phyloP scores from a whole-genome alignment of 176 grass and related monocot species.

The Thalia dealbata region DNA sequence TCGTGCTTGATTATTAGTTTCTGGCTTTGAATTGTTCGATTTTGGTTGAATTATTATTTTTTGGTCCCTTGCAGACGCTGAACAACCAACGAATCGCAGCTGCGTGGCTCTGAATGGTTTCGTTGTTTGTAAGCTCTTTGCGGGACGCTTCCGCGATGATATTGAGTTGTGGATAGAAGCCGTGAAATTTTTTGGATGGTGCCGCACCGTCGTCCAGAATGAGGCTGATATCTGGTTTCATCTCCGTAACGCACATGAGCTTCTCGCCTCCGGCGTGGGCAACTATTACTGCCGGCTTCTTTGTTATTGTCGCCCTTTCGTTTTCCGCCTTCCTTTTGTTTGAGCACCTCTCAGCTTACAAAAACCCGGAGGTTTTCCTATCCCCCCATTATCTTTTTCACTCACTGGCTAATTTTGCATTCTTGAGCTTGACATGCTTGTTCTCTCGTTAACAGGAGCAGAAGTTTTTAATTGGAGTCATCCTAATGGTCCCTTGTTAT shows the following conservation, averaged over 20 bases:
- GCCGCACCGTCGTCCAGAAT: slow-evolving; percentile 2
- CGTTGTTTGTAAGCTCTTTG: neutral
- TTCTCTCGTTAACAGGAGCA: slow-evolving; percentile 60
- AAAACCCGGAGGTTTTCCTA: slow-evolving; percentile 68
- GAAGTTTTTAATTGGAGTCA: slow-evolving; percentile 92
- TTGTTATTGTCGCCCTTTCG: slow-evolving; percentile 45
- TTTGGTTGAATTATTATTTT: neutral
- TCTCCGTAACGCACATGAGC: slow-evolving; percentile 13
- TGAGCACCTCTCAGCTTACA: slow-evolving; percentile 77
- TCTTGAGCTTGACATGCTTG: slow-evolving; percentile 1
- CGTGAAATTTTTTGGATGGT: slow-evolving; percentile 14
- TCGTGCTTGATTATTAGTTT: neutral
- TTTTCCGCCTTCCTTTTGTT: slow-evolving; percentile 73
- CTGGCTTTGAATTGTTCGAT: neutral
- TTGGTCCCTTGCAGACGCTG: neutral
- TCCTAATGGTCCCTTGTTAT: slow-evolving; percentile 95
- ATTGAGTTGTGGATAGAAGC: slow-evolving; percentile 27
- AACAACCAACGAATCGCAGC: neutral
- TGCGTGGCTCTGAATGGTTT: neutral
- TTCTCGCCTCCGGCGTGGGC: slow-evolving; percentile 54
- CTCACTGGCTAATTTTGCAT: neutral
- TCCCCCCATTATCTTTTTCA: neutral
- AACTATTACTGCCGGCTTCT: slow-evolving; percentile 40
- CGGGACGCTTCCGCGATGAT: neutral
- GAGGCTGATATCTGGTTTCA: slow-evolving; percentile 38